Evolutionary conservation across 345 rosid genomes (phyloP).

Genomic region (Lepidium africanum): DNA sequence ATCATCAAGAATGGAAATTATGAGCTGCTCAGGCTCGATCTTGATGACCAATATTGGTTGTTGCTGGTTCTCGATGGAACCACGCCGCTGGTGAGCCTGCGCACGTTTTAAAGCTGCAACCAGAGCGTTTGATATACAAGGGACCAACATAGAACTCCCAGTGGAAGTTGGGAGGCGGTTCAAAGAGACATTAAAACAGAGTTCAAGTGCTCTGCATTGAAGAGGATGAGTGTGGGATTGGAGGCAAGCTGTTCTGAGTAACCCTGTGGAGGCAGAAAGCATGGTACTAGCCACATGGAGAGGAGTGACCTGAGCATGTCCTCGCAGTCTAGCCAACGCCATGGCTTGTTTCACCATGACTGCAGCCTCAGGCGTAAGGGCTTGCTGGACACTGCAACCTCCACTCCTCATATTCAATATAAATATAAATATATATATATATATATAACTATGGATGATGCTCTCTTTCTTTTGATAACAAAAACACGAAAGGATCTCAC

Average conservation of each 20-base stretch:
- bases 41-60: conserved; percentile 71
- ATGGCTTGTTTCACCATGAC: conserved; percentile 66
- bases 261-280: conserved; percentile 61
- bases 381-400: conserved; percentile 63
- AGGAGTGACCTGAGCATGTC: conserved; percentile 90
- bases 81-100: conserved; percentile 86
- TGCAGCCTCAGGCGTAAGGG: conserved; percentile 67
- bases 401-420: conserved; percentile 57
- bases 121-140: conserved; percentile 75
- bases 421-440: not conserved
- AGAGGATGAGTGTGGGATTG: conserved; percentile 87
- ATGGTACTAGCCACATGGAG: conserved; percentile 85
- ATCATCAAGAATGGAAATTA: conserved; percentile 81
- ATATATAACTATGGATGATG: not conserved
- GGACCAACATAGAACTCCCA: conserved; percentile 44
- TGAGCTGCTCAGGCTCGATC: conserved; percentile 79
- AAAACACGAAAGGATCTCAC: not conserved
- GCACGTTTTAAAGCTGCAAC: conserved; percentile 97
- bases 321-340: conserved; percentile 58
- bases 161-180: conserved; percentile 85
- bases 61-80: conserved; percentile 74
- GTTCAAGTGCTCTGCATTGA: conserved; percentile 92
- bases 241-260: conserved; percentile 71
- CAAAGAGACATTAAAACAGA: conserved; percentile 87
- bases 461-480: not conserved